Percentiles rank a stretch among this genome's conserved stretches.
phyloP scores from a whole-genome alignment of 2,329 filamentous ascomycete species.

The Aureobasidium melanogenum region DNA sequence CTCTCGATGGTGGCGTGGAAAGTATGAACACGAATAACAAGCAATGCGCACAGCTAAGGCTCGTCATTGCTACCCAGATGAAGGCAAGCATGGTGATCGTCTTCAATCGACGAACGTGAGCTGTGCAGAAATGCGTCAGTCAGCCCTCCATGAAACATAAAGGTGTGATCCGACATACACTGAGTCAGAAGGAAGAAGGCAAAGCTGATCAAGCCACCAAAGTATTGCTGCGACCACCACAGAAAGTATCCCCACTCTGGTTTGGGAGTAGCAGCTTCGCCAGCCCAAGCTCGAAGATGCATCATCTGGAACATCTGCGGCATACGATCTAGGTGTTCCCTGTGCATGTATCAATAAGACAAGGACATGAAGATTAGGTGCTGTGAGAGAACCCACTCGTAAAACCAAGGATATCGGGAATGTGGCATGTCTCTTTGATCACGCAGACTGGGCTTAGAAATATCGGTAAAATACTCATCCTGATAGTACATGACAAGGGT shows the following conservation, averaged over 20 bases:
- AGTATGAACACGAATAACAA: neutral
- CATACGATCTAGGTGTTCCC: neutral
- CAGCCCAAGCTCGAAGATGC: neutral
- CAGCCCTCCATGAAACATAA: neutral
- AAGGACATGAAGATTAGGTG: neutral
- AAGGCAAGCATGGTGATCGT: neutral
- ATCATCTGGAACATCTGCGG: conserved; percentile 3
- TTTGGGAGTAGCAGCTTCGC: neutral
- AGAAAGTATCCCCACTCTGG: neutral
- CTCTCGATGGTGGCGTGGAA: neutral
- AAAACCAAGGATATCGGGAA: neutral
- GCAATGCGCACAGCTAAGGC: conserved; percentile 3
- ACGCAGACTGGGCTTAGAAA: neutral
- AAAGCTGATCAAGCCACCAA: neutral
- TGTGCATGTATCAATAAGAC: neutral
- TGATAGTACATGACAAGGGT: neutral
- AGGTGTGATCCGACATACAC: neutral
- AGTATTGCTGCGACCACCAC: conserved; percentile 7
- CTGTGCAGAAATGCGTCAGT: neutral
- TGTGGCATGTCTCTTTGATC: neutral
- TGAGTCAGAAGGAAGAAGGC: conserved; percentile 1
- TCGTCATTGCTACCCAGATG: conserved; percentile 1
- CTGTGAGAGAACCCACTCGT: neutral
- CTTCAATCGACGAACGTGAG: neutral
- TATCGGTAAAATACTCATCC: neutral